Conservation (phyloP, 495 filamentous ascomycete species). For the Penicillium riverlandense region DNA sequence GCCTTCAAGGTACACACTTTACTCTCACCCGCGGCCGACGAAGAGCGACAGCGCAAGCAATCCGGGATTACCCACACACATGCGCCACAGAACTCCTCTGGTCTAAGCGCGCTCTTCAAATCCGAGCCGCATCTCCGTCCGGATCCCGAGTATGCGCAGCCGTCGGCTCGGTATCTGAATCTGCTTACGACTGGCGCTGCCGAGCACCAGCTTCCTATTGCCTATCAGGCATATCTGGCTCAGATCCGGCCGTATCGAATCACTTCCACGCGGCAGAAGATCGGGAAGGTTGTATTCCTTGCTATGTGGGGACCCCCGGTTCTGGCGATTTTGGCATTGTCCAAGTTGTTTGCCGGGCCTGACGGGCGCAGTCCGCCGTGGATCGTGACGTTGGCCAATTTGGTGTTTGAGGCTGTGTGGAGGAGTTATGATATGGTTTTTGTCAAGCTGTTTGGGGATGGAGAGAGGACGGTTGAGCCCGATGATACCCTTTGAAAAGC, state of each 20-base stretch:
- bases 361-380: conserved; percentile 61
- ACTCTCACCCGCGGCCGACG: conserved; percentile 38
- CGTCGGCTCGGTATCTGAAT: conserved; percentile 73
- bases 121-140: conserved; percentile 38
- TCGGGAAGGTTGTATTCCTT: conserved; percentile 57
- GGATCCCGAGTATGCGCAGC: conserved; percentile 64
- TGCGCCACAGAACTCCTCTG: background rate
- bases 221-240: conserved; percentile 65
- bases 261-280: conserved; percentile 56
- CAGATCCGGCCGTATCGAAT: conserved; percentile 59
- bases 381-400: conserved; percentile 42
- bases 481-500: conserved; percentile 8
- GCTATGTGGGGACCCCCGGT: conserved; percentile 55
- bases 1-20: conserved; percentile 55
- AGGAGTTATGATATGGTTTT: conserved; percentile 64
- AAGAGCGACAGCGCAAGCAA: conserved; percentile 1
- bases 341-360: conserved; percentile 47
- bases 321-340: conserved; percentile 37
- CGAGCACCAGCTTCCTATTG: conserved; percentile 67
- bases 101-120: conserved; percentile 3
- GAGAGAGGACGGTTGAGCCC: conserved; percentile 60
- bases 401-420: conserved; percentile 58
- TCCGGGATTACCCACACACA: background rate
- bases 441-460: conserved; percentile 69
- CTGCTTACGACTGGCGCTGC: conserved; percentile 68